These are phyloP conservation scores for Oidium heveae DNA, from an alignment of 2,329 filamentous ascomycete genomes.

Conservation along the genomic window DNA sequence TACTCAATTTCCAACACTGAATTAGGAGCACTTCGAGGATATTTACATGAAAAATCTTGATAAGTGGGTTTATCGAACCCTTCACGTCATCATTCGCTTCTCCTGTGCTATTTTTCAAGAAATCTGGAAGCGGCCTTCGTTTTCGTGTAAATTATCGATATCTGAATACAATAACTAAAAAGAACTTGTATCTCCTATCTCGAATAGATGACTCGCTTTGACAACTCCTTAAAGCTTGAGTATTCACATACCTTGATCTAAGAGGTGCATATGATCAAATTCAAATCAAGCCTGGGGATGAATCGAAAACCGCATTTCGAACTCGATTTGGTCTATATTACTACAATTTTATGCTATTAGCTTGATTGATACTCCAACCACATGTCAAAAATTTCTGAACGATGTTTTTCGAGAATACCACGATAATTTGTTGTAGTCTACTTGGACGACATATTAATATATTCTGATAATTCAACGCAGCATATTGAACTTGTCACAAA, in stretches of 20 bases:
- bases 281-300: background rate
- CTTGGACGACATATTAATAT: background rate
- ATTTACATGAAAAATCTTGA: background rate
- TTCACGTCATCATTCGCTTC: background rate
- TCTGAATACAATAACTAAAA: background rate
- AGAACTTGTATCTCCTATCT: background rate
- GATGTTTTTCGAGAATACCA: background rate
- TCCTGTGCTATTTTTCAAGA: background rate
- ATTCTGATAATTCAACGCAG: background rate
- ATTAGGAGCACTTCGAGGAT: background rate
- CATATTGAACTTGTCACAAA: background rate
- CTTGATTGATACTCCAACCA: background rate
- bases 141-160: background rate
- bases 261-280: background rate
- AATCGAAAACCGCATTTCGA: background rate
- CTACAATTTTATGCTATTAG: conserved; percentile 1
- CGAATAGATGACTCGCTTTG: background rate
- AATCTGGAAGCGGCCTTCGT: background rate
- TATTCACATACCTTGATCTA: background rate
- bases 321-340: background rate
- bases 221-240: background rate
- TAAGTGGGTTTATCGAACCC: conserved; percentile 1
- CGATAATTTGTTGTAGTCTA: background rate
- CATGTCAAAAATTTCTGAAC: background rate
- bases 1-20: background rate